Base-by-base conservation (phyloP, 2,329 filamentous ascomycete genomes). In the Ophiosphaerella herpotricha region DNA sequence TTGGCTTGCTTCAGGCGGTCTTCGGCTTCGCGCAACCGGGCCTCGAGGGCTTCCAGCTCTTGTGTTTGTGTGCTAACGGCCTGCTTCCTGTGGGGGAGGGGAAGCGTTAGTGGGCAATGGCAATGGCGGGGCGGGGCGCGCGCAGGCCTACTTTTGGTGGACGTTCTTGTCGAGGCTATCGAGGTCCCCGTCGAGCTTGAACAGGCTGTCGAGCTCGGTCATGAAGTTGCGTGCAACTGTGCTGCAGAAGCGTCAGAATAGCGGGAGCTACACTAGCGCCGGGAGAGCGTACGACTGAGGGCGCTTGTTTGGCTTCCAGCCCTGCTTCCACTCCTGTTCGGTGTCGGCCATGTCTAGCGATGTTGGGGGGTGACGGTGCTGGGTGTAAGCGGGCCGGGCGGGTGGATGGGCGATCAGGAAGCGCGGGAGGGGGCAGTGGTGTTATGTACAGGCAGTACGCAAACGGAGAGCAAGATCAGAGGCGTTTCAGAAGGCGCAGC, bases 211-310 rank as follows among this genome's bases (percentile, higher is more conserved):
- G 54, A 97, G 81, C 72, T 93, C 90, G 38, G 85, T 80, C 52
- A 91, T 93, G 77, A 97, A 96, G 70, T 88, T 90, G 64, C 85
- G 88, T 46, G 91, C 92, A 75, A 96, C 86, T 54, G 90, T 94
- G 57, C 92, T 96, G 75, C 39, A 49, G 61, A 68, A 47, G 71
- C 41, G 62, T 70, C 54, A 71, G 68, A 52, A 49, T 38, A 18
- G 50, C 39, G 52, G 59, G 54, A 52, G 54, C 46, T 52, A 58
- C 55, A 53, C 52, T 59, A 62, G 57, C 58, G 55, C 51, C 52
- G 57, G 61, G 55, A 48, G 53, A 50, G 57, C 90, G 74, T 80
- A 94, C 90, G 90, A 94, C 78, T 93, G 88, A 60, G 90, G 90
- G 59, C 90, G 88, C 67, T 82, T 84, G 70, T 79, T 92, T 63